A percentile compares a stretch with the other conserved stretches of the same genome.
Evolutionary conservation across 2,329 filamentous ascomycete genomes (phyloP).

Genomic region (Xenoacremonium recifei): DNA sequence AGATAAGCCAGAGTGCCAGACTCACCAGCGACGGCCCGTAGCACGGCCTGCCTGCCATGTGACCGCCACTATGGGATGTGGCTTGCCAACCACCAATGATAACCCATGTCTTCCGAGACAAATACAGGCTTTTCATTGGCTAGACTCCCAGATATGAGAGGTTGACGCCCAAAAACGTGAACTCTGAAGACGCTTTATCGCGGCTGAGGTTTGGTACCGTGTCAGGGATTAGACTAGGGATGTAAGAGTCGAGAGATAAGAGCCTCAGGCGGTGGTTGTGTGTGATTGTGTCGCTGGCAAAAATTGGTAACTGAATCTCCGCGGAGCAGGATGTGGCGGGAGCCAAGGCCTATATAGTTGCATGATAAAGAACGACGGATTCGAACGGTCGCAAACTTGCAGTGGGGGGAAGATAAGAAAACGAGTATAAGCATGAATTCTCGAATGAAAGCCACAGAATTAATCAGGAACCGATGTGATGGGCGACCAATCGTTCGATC

Average conservation of each 20-base stretch:
- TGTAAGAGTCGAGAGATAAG: slow-evolving; percentile 21
- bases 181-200: too few species aligned
- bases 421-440: too few species aligned
- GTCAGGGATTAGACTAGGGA: slow-evolving; percentile 11
- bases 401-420: too few species aligned
- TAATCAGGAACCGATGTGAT: too few species aligned
- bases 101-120: slow-evolving; percentile 18
- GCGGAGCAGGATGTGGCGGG: slow-evolving; percentile 20
- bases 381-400: too few species aligned
- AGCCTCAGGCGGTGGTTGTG: neutral
- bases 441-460: too few species aligned
- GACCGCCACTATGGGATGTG: slow-evolving; percentile 18
- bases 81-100: slow-evolving; percentile 21
- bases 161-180: too few species aligned
- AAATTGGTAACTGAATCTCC: slow-evolving; percentile 23
- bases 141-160: too few species aligned
- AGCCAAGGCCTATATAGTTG: slow-evolving; percentile 20
- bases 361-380: slow-evolving; percentile 13
- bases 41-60: slow-evolving; percentile 6
- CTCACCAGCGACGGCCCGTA: slow-evolving; percentile 15
- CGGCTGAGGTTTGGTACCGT: slow-evolving; percentile 7
- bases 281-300: slow-evolving; percentile 13
- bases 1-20: slow-evolving; percentile 21
- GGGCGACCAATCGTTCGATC: too few species aligned
- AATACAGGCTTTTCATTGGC: slow-evolving; percentile 21